phyloP scores from a whole-genome alignment of 164 flowering plant genomes.

The Sextonia rubra region DNA sequence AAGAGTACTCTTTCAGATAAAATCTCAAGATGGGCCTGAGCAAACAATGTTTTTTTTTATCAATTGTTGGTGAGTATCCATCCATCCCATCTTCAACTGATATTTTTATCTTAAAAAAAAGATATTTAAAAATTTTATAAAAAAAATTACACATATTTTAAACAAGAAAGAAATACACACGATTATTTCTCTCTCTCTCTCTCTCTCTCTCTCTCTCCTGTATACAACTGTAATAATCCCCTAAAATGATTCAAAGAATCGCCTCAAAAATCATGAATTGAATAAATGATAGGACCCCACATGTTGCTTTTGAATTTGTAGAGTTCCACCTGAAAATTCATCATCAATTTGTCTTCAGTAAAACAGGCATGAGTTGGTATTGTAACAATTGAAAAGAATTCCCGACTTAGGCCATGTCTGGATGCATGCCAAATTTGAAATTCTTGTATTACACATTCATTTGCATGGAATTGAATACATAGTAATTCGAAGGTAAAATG shows the following conservation, averaged over 20 bases:
- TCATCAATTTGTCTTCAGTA: not conserved
- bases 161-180: not conserved
- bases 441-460: no score
- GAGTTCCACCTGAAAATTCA: not conserved
- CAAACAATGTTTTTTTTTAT: not conserved
- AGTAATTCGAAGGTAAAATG: no score
- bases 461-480: no score
- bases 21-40: not conserved
- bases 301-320: not conserved
- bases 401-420: not conserved
- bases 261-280: not conserved
- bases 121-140: not conserved
- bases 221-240: not conserved
- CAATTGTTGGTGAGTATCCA: not conserved
- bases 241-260: not conserved
- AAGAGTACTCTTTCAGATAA: not conserved
- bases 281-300: not conserved
- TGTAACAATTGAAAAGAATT: not conserved
- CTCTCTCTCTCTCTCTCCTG: no score
- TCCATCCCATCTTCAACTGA: not conserved
- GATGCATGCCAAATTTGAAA: not conserved
- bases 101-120: not conserved
- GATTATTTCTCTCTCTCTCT: not conserved
- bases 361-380: not conserved
- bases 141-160: no score